Base-by-base conservation (phyloP, 805 yeast species). In the Candida takata region DNA sequence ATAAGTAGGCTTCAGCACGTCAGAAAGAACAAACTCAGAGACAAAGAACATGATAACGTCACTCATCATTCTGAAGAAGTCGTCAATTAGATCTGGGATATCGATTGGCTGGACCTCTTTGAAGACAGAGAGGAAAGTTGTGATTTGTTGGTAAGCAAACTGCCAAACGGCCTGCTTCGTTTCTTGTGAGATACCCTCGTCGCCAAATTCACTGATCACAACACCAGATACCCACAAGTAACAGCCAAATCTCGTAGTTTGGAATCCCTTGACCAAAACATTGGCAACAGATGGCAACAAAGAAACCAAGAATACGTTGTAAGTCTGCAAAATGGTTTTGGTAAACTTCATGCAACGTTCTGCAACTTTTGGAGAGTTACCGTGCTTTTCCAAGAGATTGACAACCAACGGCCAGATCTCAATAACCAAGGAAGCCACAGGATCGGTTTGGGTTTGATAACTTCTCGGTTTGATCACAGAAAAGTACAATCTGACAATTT, bases 151-250 rank as follows among this genome's bases (percentile, higher is more conserved):
- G 40, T 75, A 57, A 1, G 88, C 80, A 60, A 87, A 86, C 35
- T 70, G 65, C 80, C 85, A 86, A 14, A 84, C 77, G 3, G 84
- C 72, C 20, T 67, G 68, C 43, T 72, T 74, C 15, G 77, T 61
- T 4, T 64, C 68, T 8, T 55, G 68, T n/a, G 61, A 58, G 19
- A 59, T 61, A 39, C 64, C 70, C 31, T 70, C 76, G 45, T 77
- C 80, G 21, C 79, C 76, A 57, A 69, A 88, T 41, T 84, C 90
- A 38, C 84, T 74, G 35, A 84, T 75, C 19, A 87, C 63, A 8
- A 82, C 69, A 8, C 96, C 97, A 3, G 95, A 79, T 11, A 84
- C 90, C 92, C 95, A 88, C 37, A 88, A 61, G 53, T 81, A 87
- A 55, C 95, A 84, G 4, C 96, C 97, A 50, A 64, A 74, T 24